Base-by-base conservation (phyloP, 2,329 filamentous ascomycete species). In the Apiospora hydei region DNA sequence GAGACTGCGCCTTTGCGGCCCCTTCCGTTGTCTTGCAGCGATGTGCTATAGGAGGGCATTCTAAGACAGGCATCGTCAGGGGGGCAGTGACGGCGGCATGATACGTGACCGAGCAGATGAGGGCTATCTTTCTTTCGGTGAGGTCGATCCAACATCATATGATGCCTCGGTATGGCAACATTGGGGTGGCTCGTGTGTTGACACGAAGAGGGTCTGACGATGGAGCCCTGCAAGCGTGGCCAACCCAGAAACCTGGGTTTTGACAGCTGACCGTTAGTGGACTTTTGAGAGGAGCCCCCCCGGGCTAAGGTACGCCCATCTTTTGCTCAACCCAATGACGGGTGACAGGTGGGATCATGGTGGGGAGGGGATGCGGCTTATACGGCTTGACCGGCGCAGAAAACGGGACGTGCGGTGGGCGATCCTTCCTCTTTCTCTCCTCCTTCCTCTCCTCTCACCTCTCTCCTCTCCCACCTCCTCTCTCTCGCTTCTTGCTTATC, bases 181-280 rank as follows among this genome's bases (percentile, higher is more conserved):
- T 18, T 13, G 7, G 14, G 7, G 16, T 61, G 53, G 53, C 10
- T 16, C 16, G 53, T 61, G 53, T 34, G 24, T 14, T 13, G 14
- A 16, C 26, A 49, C 51, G 30, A 61, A 18, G 53, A 16, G 26
- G 53, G 53, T 21, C 30, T 5, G 53, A 30, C 16, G 16, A 61
- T 61, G 53, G 53, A 30, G 16, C 46, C 46, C 21, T 49, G 18
- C 7, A 21, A 49, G 46, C 26, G 46, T 18, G 21, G 21, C 46
- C 21, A 21, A 49, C 46, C 46, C 46, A 49, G 21, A 49, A 49
- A 49, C 46, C 46, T n/a, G 46, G 46, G 7, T 49, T 49, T 49
- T 49, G 46, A 49, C 46, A n/a, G 46, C 46, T 49, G 46, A n/a
- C 46, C 46, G 46, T 49, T n/a, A 49, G 46, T 49, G 46, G 46